Conservation (phyloP, 768 basidiomycete species). For the Tricholoma furcatifolium region DNA sequence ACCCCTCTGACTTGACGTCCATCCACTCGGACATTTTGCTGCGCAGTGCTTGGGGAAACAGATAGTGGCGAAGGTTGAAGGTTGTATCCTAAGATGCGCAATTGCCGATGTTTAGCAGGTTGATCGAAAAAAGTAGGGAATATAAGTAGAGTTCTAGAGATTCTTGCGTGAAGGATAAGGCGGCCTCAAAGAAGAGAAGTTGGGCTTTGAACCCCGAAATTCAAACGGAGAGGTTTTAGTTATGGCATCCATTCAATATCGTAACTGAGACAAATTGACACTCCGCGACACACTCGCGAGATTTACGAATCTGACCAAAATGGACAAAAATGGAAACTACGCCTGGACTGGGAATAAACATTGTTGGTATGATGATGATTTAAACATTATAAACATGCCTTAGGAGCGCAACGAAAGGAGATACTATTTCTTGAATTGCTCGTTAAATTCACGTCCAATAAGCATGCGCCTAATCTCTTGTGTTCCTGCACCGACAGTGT, state of each 20-base stretch:
- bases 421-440: conserved; percentile 42
- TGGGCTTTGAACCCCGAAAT: conserved; percentile 23
- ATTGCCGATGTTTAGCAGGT: background rate
- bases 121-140: conserved; percentile 6
- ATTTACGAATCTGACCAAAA: conserved; percentile 12
- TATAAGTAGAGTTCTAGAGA: conserved; percentile 14
- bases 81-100: background rate
- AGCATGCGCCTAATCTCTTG: conserved; percentile 95
- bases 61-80: conserved; percentile 1
- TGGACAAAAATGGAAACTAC: conserved; percentile 18
- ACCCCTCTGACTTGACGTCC: conserved; percentile 14
- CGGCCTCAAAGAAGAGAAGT: conserved; percentile 14
- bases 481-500: conserved; percentile 95
- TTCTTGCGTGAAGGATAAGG: conserved; percentile 7
- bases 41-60: background rate
- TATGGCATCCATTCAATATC: conserved; percentile 18
- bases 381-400: conserved; percentile 10
- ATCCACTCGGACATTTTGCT: conserved; percentile 15
- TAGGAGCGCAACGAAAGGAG: conserved; percentile 1
- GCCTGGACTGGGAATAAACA: conserved; percentile 15
- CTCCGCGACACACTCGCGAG: conserved; percentile 18
- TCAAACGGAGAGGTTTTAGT: conserved; percentile 19
- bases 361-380: conserved; percentile 5
- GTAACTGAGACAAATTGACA: conserved; percentile 20
- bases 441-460: conserved; percentile 91